phyloP scores from a whole-genome alignment of 1,139 yeast species.

The Arxiozyma slooffiae region DNA sequence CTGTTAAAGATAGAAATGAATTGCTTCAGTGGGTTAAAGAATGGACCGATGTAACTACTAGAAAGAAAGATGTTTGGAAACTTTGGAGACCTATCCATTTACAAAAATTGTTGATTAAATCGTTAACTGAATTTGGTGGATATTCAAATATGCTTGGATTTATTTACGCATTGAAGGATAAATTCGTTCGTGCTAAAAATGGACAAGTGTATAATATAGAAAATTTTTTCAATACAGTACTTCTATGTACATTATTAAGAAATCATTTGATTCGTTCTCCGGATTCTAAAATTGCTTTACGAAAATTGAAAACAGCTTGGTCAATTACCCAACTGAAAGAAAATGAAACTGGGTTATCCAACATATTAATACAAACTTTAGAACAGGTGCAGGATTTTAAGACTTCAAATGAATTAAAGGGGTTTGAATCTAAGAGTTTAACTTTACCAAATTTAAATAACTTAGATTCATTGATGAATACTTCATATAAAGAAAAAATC shows the following conservation, averaged over 20 bases:
- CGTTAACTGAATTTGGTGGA: conserved; percentile 21
- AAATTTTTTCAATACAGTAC: conserved; percentile 21
- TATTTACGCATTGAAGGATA: conserved; percentile 13
- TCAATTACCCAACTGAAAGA: conserved; percentile 11
- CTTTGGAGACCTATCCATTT: conserved; percentile 28
- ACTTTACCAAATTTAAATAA: neutral
- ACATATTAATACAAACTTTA: conserved; percentile 4
- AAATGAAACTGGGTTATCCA: conserved; percentile 21
- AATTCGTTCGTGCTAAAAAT: conserved; percentile 17
- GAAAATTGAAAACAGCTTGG: conserved; percentile 20
- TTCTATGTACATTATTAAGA: conserved; percentile 25
- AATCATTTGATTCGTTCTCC: conserved; percentile 7
- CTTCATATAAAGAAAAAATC: neutral
- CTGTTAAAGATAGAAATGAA: conserved; percentile 30
- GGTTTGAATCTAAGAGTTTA: neutral
- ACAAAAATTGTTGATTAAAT: conserved; percentile 27
- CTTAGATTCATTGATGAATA: neutral
- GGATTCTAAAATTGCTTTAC: conserved; percentile 10
- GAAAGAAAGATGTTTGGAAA: conserved; percentile 21
- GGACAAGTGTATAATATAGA: conserved; percentile 19
- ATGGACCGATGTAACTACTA: conserved; percentile 22
- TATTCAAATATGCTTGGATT: conserved; percentile 17
- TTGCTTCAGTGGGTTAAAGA: conserved; percentile 27
- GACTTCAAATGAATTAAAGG: neutral
- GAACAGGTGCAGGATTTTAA: conserved; percentile 1